phyloP scores from a whole-genome alignment of 257 asterid species.

The Vinca minor region DNA sequence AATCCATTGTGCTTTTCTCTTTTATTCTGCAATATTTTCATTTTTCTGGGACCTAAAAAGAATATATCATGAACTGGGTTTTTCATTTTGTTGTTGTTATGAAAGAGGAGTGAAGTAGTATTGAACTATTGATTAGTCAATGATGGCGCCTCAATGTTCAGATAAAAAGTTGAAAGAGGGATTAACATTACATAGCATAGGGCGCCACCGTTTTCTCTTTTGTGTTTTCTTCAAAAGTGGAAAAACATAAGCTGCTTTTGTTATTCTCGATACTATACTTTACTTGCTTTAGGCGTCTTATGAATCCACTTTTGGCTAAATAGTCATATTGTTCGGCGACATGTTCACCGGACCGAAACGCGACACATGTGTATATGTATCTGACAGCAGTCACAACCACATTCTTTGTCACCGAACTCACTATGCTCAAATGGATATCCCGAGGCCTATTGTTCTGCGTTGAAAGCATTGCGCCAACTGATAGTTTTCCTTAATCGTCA shows the following conservation, averaged over 20 bases:
- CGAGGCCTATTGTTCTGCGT: too few relatives aligned
- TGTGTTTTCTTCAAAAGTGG: conserved; percentile 26
- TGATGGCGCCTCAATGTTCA: conserved; percentile 31
- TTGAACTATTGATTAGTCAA: conserved; percentile 42
- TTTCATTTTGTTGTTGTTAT: neutral
- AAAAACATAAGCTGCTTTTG: conserved; percentile 43
- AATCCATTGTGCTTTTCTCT: neutral
- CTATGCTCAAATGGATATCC: too few relatives aligned
- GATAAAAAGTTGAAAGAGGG: conserved; percentile 15
- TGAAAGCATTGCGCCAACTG: too few relatives aligned
- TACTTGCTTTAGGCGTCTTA: conserved; percentile 45
- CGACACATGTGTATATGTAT: too few relatives aligned
- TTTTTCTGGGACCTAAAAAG: neutral
- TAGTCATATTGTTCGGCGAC: too few relatives aligned
- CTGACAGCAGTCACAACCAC: too few relatives aligned
- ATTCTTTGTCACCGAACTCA: too few relatives aligned
- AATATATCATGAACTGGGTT: conserved; percentile 4
- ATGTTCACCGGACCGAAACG: too few relatives aligned
- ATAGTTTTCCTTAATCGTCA: too few relatives aligned
- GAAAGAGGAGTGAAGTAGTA: neutral
- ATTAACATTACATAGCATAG: conserved; percentile 20
- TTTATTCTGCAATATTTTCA: neutral
- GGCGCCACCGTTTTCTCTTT: conserved; percentile 21
- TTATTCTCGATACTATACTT: conserved; percentile 49
- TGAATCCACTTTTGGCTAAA: conserved; percentile 51